phyloP scores from a whole-genome alignment of 2,329 filamentous ascomycete species.

The Pyrenochaeta sp. region DNA sequence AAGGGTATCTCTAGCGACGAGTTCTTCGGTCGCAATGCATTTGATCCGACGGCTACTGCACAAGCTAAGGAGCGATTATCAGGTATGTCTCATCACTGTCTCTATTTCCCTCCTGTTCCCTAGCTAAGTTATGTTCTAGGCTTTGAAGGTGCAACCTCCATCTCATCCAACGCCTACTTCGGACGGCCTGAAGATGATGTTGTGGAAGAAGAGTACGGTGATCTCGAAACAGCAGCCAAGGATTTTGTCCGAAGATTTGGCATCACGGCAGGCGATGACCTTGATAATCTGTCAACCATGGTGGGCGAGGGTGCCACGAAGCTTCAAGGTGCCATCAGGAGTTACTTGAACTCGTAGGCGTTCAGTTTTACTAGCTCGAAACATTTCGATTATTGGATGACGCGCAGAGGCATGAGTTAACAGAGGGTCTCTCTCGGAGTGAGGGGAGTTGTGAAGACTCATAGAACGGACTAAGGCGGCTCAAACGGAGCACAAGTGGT shows the following conservation, averaged over 20 bases:
- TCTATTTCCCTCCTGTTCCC: not conserved
- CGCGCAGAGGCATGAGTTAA: not conserved
- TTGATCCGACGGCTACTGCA: slow-evolving; percentile 78
- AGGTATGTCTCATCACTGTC: slow-evolving; percentile 32
- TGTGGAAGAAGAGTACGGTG: slow-evolving; percentile 77
- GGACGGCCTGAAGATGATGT: slow-evolving; percentile 86
- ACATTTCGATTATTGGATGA: too few relatives aligned
- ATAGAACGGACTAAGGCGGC: too few relatives aligned
- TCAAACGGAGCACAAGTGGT: too few relatives aligned
- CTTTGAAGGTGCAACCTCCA: slow-evolving; percentile 90
- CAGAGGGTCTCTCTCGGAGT: too few relatives aligned
- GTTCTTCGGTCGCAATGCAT: slow-evolving; percentile 92
- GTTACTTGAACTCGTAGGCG: slow-evolving; percentile 50
- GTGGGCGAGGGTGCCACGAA: slow-evolving; percentile 85
- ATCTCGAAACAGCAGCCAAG: slow-evolving; percentile 91
- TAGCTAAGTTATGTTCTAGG: slow-evolving; percentile 52
- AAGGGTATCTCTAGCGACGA: slow-evolving; percentile 98
- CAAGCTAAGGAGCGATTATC: slow-evolving; percentile 89
- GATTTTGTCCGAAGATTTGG: slow-evolving; percentile 96
- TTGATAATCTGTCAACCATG: slow-evolving; percentile 85
- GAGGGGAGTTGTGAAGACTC: too few relatives aligned
- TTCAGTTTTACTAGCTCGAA: too few relatives aligned
- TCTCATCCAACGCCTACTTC: slow-evolving; percentile 98
- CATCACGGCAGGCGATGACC: slow-evolving; percentile 91
- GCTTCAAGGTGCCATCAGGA: slow-evolving; percentile 69